Evolutionary conservation across 1,139 yeast species (phyloP), one percentile per base, ranked within the genome.

Genomic region (Fermentozyma sake): DNA sequence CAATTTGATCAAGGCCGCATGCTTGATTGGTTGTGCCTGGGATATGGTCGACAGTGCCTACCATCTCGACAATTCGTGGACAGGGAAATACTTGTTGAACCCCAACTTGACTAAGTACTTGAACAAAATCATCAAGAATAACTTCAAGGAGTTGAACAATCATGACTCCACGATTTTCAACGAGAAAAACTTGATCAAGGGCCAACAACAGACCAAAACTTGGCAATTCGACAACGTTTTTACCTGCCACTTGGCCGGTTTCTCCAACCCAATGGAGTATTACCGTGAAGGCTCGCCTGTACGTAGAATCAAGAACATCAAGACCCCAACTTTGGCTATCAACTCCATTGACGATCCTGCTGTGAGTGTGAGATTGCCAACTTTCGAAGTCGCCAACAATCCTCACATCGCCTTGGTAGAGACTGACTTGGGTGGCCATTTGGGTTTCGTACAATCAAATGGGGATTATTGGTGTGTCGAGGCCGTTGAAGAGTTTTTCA

Each of bases 291-390:
- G 76, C 0, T 75, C 91, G 5, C 78, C 95, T 1, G 68, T 73
- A 3, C 68, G 70, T 37, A 63, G 79, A 30, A 50, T 84, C 16
- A 55, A 61, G 14, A 52, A 66, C 19, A 72, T 86, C 31, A 60
- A 70, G 22, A 74, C 81, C 2, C 96, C 96, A 13, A 58, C 78
- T 5, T 55, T 89, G 29, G 69, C 79, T 12, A 58, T 89, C 25
- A 77, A 78, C 46, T 68, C 96, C 2, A 54, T 66, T 13, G 96
- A 89, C 51, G 97, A 89, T 50, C 96, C 96, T 4, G 76, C 91
- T 17, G 78, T 79, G 15, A 79, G 86, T 10, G 62, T 68, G 5
- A 46, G 50, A 27, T 48, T 61, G 24, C 71, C 71, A 2, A 29
- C 38, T 10, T 37, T 42, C 27, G 52, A 52, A 25, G 48, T 55